Percentiles rank a stretch among this genome's conserved stretches.
Evolutionary conservation across 768 basidiomycete species (phyloP).

Genomic region (Panellus pusillus): DNA sequence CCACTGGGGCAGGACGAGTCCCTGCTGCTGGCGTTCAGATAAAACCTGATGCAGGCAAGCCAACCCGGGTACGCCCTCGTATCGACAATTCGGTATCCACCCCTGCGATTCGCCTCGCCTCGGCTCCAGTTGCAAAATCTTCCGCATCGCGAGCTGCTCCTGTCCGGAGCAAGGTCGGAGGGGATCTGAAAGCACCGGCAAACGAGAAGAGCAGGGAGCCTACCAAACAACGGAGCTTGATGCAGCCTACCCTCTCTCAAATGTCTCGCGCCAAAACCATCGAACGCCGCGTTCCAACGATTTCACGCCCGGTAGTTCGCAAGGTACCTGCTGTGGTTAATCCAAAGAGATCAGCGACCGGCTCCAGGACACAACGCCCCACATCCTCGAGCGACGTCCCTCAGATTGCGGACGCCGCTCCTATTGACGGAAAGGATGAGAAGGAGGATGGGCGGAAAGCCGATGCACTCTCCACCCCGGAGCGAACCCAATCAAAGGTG

Average conservation of each 20-base stretch:
- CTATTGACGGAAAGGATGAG: too few relatives aligned
- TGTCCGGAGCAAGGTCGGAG: not conserved
- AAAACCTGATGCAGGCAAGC: slow-evolving; percentile 9
- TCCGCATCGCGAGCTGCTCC: not conserved
- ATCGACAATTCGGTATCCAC: slow-evolving; percentile 17
- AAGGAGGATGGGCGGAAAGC: too few relatives aligned
- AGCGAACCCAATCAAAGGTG: too few relatives aligned
- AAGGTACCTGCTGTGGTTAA: slow-evolving; percentile 5
- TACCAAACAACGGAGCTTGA: slow-evolving; percentile 8
- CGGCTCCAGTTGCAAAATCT: not conserved
- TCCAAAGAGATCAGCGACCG: too few relatives aligned
- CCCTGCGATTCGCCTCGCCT: slow-evolving; percentile 12
- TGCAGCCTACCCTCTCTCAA: slow-evolving; percentile 19
- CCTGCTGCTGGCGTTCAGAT: slow-evolving; percentile 4
- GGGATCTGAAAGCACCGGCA: not conserved
- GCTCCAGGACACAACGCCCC: too few relatives aligned
- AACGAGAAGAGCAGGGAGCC: slow-evolving; percentile 14
- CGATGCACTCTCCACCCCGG: too few relatives aligned
- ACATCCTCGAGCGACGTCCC: too few relatives aligned
- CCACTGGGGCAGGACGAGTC: slow-evolving; percentile 12
- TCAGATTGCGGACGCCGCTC: too few relatives aligned
- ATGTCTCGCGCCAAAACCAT: slow-evolving; percentile 15
- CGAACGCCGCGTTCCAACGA: slow-evolving; percentile 15
- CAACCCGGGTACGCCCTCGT: slow-evolving; percentile 6
- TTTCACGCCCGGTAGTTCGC: not conserved